These are phyloP conservation scores for Ilex aquifolium DNA, from an alignment of 257 asterid genomes.

Conservation along the genomic window DNA sequence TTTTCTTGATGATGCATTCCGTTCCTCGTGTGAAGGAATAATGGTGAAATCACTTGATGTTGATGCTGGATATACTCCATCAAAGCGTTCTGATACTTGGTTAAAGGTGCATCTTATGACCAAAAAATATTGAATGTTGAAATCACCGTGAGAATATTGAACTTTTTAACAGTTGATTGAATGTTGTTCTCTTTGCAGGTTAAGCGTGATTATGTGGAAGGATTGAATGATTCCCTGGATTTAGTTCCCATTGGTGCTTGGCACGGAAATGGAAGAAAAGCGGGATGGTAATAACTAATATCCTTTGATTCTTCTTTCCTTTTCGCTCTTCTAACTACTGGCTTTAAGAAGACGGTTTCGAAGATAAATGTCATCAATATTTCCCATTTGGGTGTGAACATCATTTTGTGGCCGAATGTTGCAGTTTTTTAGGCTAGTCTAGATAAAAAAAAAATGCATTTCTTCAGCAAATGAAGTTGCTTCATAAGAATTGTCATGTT, in stretches of 20 bases:
- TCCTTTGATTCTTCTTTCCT: not conserved
- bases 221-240: slow-evolving; percentile 80
- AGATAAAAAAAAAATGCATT: too few species aligned
- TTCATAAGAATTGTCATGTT: too few species aligned
- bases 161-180: not conserved
- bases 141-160: slow-evolving; percentile 1
- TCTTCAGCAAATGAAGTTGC: too few species aligned
- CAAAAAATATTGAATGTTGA: slow-evolving; percentile 3
- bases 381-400: too few species aligned
- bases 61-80: slow-evolving; percentile 77
- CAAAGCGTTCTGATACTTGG: slow-evolving; percentile 94
- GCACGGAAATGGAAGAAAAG: slow-evolving; percentile 96
- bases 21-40: slow-evolving; percentile 83
- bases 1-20: slow-evolving; percentile 61
- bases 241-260: slow-evolving; percentile 96
- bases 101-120: slow-evolving; percentile 47
- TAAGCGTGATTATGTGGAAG: slow-evolving; percentile 81
- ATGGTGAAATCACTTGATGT: slow-evolving; percentile 82
- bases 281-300: slow-evolving; percentile 62
- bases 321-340: not conserved
- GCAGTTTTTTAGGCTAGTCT: too few species aligned
- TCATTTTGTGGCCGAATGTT: too few species aligned
- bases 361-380: not conserved
- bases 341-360: not conserved
- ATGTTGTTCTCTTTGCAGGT: slow-evolving; percentile 44